Evolutionary conservation across 352 stramenopile genomes (phyloP).

Genomic region (Phytophthora boehmeriae): DNA sequence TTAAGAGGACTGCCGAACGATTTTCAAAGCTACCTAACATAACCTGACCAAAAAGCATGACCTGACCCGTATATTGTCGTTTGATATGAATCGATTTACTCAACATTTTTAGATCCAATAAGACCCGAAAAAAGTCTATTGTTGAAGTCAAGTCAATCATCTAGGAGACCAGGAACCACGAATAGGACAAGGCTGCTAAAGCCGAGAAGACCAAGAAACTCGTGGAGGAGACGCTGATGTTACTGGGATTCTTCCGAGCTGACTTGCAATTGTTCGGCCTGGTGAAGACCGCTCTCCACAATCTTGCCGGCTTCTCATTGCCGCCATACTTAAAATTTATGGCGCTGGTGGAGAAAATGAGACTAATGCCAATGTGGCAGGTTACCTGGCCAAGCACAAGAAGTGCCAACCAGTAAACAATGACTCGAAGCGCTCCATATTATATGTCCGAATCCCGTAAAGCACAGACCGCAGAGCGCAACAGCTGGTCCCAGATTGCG

Average conservation of each 20-base stretch:
- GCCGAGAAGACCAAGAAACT: constrained; percentile 49
- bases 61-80: too few relatives aligned
- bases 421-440: too few relatives aligned
- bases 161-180: constrained; percentile 37
- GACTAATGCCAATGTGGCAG: constrained; percentile 40
- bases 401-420: too few relatives aligned
- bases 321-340: constrained; percentile 50
- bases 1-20: too few relatives aligned
- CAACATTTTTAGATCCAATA: too few relatives aligned
- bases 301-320: constrained; percentile 37
- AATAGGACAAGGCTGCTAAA: constrained; percentile 43
- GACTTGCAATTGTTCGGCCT: constrained; percentile 65
- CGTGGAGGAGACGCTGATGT: constrained; percentile 40
- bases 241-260: constrained; percentile 45
- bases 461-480: too few relatives aligned
- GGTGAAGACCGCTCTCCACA: constrained; percentile 43
- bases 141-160: constrained; percentile 39
- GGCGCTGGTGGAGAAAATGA: constrained; percentile 40
- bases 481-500: too few relatives aligned
- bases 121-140: too few relatives aligned
- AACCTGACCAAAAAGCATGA: too few relatives aligned
- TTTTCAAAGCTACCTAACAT: too few relatives aligned
- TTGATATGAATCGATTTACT: too few relatives aligned
- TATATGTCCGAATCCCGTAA: too few relatives aligned
- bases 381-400: constrained; percentile 40